Percentiles rank a stretch among this genome's conserved stretches.
Evolutionary conservation across 129 eudicot species (phyloP).

Genomic region (Logfia minima): DNA sequence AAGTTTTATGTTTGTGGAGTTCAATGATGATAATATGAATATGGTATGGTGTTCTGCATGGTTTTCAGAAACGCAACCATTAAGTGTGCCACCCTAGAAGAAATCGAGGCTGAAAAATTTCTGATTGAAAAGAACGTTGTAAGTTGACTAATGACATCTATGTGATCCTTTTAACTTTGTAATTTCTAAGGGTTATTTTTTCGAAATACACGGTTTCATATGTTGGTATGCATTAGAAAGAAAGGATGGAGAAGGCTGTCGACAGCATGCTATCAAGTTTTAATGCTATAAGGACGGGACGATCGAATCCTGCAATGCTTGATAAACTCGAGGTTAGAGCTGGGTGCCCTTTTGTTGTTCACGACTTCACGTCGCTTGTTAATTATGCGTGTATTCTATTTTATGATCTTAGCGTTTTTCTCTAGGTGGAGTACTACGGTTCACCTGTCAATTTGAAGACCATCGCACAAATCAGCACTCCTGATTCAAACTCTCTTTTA

Average conservation of each 20-base stretch:
- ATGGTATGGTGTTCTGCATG: background rate
- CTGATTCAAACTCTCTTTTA: slow-evolving; percentile 82
- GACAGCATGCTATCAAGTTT: slow-evolving; percentile 70
- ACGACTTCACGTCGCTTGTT: background rate
- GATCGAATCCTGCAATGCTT: slow-evolving; percentile 92
- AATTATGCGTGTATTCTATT: background rate
- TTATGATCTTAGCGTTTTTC: background rate
- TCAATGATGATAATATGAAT: background rate
- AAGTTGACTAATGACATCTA: background rate
- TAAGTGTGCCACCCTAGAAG: background rate
- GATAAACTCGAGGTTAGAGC: slow-evolving; percentile 75
- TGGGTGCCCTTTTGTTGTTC: background rate
- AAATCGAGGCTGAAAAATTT: background rate
- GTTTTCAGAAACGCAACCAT: background rate
- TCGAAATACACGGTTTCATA: background rate
- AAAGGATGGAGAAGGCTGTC: slow-evolving; percentile 91
- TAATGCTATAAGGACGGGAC: slow-evolving; percentile 75
- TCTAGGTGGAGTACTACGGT: slow-evolving; percentile 92
- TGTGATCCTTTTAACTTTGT: background rate
- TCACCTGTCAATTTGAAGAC: slow-evolving; percentile 78
- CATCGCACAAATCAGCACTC: slow-evolving; percentile 96
- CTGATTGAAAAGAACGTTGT: background rate
- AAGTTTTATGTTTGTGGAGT: background rate
- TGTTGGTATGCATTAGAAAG: slow-evolving; percentile 49
- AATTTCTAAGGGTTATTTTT: background rate